phyloP scores from a whole-genome alignment of 352 stramenopile genomes.

The Phytopythium cucurbitacearum region DNA sequence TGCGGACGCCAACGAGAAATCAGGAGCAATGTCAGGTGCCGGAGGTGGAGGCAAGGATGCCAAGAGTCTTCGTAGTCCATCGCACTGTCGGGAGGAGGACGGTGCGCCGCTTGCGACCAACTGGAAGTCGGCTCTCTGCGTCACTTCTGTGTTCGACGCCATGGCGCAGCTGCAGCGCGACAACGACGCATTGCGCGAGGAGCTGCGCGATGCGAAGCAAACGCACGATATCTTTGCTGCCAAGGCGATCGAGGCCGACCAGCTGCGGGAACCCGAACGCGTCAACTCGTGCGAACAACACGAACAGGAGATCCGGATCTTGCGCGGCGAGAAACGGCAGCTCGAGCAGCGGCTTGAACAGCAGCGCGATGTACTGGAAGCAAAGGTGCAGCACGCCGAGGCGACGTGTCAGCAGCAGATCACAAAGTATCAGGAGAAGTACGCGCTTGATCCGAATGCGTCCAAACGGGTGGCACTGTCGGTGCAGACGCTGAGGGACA shows the following conservation, averaged over 20 bases:
- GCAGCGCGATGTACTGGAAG: slow-evolving; percentile 30
- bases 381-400: slow-evolving; percentile 19
- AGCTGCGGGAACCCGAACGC: slow-evolving; percentile 13
- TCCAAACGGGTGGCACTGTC: slow-evolving; percentile 45
- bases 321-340: slow-evolving; percentile 45
- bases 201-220: slow-evolving; percentile 18
- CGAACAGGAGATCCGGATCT: slow-evolving; percentile 42
- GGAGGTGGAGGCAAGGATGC: not conserved
- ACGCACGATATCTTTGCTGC: slow-evolving; percentile 9
- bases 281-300: slow-evolving; percentile 13
- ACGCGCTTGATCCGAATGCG: slow-evolving; percentile 51
- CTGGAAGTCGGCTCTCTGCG: slow-evolving; percentile 71
- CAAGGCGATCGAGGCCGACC: slow-evolving; percentile 4
- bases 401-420: slow-evolving; percentile 29
- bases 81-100: not conserved
- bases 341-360: slow-evolving; percentile 32
- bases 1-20: too few species aligned
- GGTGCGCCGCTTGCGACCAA: slow-evolving; percentile 26
- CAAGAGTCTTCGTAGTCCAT: not conserved
- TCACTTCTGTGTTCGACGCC: slow-evolving; percentile 74
- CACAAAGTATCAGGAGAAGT: slow-evolving; percentile 46
- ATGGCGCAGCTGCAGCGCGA: slow-evolving; percentile 60
- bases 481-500: slow-evolving; percentile 44
- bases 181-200: slow-evolving; percentile 37
- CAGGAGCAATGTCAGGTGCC: too few species aligned